Percentiles rank a stretch among this genome's conserved stretches.
phyloP scores from a whole-genome alignment of 2,329 filamentous ascomycete genomes.

The Fusarium proliferatum region DNA sequence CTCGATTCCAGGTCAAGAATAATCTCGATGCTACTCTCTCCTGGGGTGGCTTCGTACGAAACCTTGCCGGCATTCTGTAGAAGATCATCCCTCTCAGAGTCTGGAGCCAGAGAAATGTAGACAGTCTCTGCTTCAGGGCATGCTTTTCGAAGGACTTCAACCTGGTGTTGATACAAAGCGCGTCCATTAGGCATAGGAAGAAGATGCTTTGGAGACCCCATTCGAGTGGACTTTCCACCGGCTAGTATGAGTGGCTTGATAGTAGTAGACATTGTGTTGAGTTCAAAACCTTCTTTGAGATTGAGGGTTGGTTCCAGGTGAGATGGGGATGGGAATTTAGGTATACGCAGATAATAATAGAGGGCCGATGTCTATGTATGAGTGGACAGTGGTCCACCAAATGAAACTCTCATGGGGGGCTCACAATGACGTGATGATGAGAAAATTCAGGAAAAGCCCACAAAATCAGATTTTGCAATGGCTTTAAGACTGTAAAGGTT shows the following conservation, averaged over 20 bases:
- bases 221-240: not conserved
- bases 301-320: accelerated
- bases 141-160: not conserved
- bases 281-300: accelerated
- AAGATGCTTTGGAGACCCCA: not conserved
- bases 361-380: not conserved
- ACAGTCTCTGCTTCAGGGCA: not conserved
- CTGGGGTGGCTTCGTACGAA: accelerated
- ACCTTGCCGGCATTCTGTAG: accelerated
- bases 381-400: not conserved
- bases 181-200: not conserved
- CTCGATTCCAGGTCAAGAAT: not conserved
- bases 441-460: accelerated
- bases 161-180: not conserved
- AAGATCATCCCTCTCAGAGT: not conserved
- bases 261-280: accelerated
- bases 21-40: not conserved
- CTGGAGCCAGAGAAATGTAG: not conserved
- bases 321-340: accelerated
- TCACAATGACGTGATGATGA: not conserved
- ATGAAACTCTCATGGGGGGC: not conserved
- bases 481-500: not conserved
- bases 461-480: accelerated
- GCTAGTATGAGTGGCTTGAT: not conserved
- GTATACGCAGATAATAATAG: not conserved